Evolutionary conservation across 495 filamentous ascomycete species (phyloP), one percentile per base, ranked within the genome.

Genomic region (Aspergillus asperescens): DNA sequence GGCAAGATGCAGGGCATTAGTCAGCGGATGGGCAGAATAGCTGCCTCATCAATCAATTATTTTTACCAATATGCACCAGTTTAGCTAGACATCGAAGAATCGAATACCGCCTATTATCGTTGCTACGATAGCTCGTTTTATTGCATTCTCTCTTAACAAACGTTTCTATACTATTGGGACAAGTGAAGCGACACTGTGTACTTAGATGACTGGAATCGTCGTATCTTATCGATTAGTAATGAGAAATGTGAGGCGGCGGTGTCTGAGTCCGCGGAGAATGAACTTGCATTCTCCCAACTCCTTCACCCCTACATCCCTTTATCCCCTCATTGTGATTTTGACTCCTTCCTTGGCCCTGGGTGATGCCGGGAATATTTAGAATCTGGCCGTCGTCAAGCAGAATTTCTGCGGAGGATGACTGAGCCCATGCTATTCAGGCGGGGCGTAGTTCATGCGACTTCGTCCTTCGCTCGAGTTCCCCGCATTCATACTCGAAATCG

Each of bases 361-460:
- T 22, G 23, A 49, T 49, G 46, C 22, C 39, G 46, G 32, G 15
- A 15, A 39, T 39, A 25, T 1, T 20, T 29, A 8, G 25, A 27
- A 18, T 13, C 46, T 49, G 46, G 46, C 19, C 12, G 31, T 39
- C 32, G 46, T 42, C 23, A 20, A 23, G 50, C 54, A 48, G 39
- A 43, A 41, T 48, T 20, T 29, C 50, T 57, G 50, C 54, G 35
- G 23, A 56, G 1, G 39, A 60, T 64, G 58, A 51, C 48, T 55
- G 58, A 49, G 16, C 29, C 41, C 43, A 31, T 59, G 23, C 32
- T 59, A n/a, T 39, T 29, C 20, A 42, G 58, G 47, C 52, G 47
- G 29, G 44, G 50, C 47, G 35, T 47, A 23, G 37, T 47, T 50
- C 45, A 56, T 32, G 32, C 38, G 23, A 49, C 48, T 20, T 49